Evolutionary conservation across 1,284 basidiomycete species (phyloP).

Genomic region (Boletellus deceptivus): DNA sequence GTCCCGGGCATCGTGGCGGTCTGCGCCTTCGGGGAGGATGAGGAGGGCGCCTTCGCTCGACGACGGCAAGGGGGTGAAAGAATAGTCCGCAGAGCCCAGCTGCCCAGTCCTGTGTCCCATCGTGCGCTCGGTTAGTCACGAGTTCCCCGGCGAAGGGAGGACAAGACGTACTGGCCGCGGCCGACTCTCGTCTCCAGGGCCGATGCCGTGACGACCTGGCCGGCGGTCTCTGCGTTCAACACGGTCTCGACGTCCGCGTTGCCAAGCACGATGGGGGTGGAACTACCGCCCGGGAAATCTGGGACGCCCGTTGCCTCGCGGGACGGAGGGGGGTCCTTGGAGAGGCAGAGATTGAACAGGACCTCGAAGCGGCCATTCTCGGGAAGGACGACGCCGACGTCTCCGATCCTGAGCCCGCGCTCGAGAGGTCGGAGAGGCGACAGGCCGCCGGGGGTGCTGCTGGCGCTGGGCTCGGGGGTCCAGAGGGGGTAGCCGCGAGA

Average conservation of each 20-base stretch:
- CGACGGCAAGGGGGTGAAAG: conserved; percentile 14
- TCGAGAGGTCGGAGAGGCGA: too few relatives aligned
- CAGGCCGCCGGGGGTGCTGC: too few relatives aligned
- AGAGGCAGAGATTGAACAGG: conserved; percentile 34
- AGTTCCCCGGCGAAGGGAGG: too few relatives aligned
- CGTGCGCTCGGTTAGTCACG: too few relatives aligned
- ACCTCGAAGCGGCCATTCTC: conserved; percentile 31
- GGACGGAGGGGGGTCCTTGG: conserved; percentile 13
- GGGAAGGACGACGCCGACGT: conserved; percentile 27
- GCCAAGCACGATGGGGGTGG: conserved; percentile 15
- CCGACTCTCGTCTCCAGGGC: conserved; percentile 13
- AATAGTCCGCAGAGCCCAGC: not conserved
- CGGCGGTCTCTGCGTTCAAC: conserved; percentile 9
- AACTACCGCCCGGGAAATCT: not conserved
- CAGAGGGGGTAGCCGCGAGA: conserved; percentile 33
- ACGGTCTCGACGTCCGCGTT: conserved; percentile 17
- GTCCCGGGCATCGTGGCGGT: conserved; percentile 19
- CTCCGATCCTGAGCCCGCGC: conserved; percentile 22
- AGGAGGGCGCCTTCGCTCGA: conserved; percentile 26
- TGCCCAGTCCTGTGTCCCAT: conserved; percentile 6
- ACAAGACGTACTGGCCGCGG: not conserved
- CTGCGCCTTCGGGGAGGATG: conserved; percentile 28
- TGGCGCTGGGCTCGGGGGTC: conserved; percentile 27
- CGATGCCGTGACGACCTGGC: conserved; percentile 11
- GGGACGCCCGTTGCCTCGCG: conserved; percentile 21